Conservation (phyloP, 495 filamentous ascomycete species). For the Aspergillus coremiiformis region DNA sequence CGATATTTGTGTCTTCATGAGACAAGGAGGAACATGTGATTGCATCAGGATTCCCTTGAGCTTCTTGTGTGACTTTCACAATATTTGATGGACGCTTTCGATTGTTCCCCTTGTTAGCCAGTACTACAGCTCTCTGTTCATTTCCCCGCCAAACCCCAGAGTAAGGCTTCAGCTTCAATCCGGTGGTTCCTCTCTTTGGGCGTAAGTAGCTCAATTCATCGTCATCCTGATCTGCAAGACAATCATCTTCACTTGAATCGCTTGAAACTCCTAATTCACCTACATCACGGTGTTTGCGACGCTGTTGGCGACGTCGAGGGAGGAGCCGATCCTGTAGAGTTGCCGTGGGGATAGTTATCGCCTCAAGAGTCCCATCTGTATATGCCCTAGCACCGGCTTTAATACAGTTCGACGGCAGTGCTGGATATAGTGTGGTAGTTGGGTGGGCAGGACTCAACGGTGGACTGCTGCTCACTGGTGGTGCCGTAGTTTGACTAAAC, state of each 20-base stretch:
- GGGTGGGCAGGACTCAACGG: slow-evolving; percentile 11
- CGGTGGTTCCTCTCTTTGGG: slow-evolving; percentile 10
- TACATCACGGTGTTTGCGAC: slow-evolving; percentile 14
- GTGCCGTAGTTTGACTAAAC: slow-evolving; percentile 45
- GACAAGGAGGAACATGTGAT: not conserved
- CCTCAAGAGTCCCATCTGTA: slow-evolving; percentile 16
- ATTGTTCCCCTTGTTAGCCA: slow-evolving; percentile 3
- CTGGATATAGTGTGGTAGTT: slow-evolving; percentile 14
- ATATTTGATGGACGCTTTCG: not conserved
- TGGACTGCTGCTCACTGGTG: slow-evolving; percentile 44
- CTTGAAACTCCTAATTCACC: slow-evolving; percentile 17
- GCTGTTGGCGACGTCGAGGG: slow-evolving; percentile 35
- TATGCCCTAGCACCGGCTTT: slow-evolving; percentile 2
- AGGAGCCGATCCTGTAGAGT: slow-evolving; percentile 42
- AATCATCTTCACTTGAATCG: slow-evolving; percentile 32
- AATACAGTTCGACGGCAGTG: slow-evolving; percentile 20
- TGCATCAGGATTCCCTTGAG: slow-evolving; percentile 1
- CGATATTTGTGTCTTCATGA: slow-evolving; percentile 2
- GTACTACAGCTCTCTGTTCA: slow-evolving; percentile 10
- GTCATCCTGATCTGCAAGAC: slow-evolving; percentile 29
- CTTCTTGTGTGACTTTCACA: slow-evolving; percentile 4
- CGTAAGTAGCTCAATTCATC: slow-evolving; percentile 33
- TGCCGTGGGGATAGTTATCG: slow-evolving; percentile 38
- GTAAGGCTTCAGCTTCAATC: slow-evolving; percentile 15
- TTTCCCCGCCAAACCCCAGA: slow-evolving; percentile 1